Conservation (phyloP, 1,284 basidiomycete genomes). For the Porogramme epimiltina region DNA sequence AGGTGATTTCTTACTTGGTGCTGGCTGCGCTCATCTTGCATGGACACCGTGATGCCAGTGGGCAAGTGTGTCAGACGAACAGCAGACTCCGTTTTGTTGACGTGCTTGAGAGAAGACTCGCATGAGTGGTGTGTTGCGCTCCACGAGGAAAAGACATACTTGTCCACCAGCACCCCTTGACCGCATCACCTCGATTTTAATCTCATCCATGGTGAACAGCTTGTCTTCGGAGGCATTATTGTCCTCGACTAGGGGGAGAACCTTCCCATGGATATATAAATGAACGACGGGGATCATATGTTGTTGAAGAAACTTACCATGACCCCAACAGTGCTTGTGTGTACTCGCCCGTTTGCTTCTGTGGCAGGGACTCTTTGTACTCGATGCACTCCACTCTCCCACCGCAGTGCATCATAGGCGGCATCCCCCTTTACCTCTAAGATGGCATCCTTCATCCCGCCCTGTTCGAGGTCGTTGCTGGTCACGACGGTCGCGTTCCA, state of each 20-base stretch:
- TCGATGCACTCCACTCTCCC: conserved; percentile 95
- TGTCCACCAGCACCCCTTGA: conserved; percentile 96
- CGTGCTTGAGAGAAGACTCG: conserved; percentile 75
- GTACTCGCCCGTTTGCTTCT: conserved; percentile 84
- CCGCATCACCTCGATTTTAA: conserved; percentile 93
- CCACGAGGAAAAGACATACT: conserved; percentile 39
- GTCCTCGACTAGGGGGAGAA: conserved; percentile 78
- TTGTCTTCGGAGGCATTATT: conserved; percentile 45
- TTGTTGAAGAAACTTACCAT: conserved; percentile 55
- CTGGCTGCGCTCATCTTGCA: conserved; percentile 98
- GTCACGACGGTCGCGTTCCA: conserved; percentile 61
- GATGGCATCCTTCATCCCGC: conserved; percentile 83
- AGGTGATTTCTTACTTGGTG: conserved; percentile 66
- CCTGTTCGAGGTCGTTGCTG: conserved; percentile 55
- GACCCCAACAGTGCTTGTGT: conserved; percentile 91
- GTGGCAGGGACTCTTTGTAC: conserved; percentile 95
- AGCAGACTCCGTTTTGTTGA: conserved; percentile 98
- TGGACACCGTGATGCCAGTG: conserved; percentile 93
- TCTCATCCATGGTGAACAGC: conserved; percentile 82
- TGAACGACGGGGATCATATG: background rate
- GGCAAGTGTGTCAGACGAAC: conserved; percentile 95
- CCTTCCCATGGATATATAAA: conserved; percentile 48
- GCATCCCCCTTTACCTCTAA: conserved; percentile 80
- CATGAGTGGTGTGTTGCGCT: too few relatives aligned
- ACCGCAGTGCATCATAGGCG: conserved; percentile 80